Evolutionary conservation across 2,329 filamentous ascomycete species (phyloP).

Genomic region (Verticillium klebahnii): DNA sequence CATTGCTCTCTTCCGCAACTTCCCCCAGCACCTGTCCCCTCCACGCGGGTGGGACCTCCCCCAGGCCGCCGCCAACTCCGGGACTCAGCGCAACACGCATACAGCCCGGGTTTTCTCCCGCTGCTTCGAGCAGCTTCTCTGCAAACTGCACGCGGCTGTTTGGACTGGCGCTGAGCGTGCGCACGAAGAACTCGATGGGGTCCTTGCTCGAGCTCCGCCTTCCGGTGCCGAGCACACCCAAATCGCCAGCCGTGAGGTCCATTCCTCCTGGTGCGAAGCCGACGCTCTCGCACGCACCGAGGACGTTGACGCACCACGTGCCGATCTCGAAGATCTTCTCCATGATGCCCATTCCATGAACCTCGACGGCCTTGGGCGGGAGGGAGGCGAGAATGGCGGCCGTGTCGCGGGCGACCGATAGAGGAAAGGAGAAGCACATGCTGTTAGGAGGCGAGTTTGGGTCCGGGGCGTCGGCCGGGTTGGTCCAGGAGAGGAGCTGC

Average conservation of each 20-base stretch:
- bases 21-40: slow-evolving; percentile 7
- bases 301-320: slow-evolving; percentile 38
- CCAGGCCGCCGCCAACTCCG: slow-evolving; percentile 6
- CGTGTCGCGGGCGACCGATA: slow-evolving; percentile 57
- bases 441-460: slow-evolving; percentile 48
- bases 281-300: slow-evolving; percentile 28
- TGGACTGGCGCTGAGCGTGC: slow-evolving; percentile 36
- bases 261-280: slow-evolving; percentile 18
- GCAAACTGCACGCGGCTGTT: slow-evolving; percentile 39
- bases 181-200: slow-evolving; percentile 38
- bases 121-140: slow-evolving; percentile 35
- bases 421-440: slow-evolving; percentile 57
- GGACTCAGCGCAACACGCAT: slow-evolving; percentile 29
- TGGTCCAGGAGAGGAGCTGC: slow-evolving; percentile 52
- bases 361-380: slow-evolving; percentile 36
- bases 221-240: slow-evolving; percentile 25
- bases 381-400: slow-evolving; percentile 36
- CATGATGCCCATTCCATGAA: slow-evolving; percentile 45
- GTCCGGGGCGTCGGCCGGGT: slow-evolving; percentile 9
- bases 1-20: slow-evolving; percentile 3
- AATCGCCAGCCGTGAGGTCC: slow-evolving; percentile 25
- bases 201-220: slow-evolving; percentile 29
- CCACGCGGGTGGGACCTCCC: background rate
- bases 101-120: slow-evolving; percentile 31
- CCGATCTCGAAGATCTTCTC: slow-evolving; percentile 46